phyloP scores from a whole-genome alignment of 768 basidiomycete species.

The Pleurotus salmoneostramineus region DNA sequence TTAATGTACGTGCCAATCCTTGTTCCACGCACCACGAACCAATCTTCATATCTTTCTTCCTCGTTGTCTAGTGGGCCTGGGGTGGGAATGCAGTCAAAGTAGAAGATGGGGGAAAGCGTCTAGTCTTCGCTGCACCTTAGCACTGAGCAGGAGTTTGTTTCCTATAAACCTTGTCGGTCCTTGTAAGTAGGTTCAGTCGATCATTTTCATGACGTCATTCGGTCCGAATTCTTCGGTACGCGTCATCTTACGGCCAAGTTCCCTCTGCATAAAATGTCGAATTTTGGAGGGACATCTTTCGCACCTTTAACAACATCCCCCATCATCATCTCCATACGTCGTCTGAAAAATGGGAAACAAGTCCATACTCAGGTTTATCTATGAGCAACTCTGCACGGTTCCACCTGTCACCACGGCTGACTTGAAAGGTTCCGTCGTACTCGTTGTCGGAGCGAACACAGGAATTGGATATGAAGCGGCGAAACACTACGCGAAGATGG shows the following conservation, averaged over 20 bases:
- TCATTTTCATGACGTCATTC: no score
- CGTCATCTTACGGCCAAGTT: no score
- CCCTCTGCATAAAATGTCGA: no score
- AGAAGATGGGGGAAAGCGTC: neutral
- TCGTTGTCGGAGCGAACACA: constrained; percentile 33
- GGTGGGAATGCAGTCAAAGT: neutral
- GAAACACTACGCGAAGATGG: constrained; percentile 42
- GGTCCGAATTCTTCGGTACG: no score
- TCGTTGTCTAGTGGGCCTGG: neutral
- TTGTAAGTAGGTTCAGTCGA: no score
- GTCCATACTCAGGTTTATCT: neutral
- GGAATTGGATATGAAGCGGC: constrained; percentile 46
- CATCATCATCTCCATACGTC: no score
- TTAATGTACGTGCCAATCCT: neutral
- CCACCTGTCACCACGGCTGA: neutral
- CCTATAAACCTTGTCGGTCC: no score
- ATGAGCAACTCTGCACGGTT: neutral
- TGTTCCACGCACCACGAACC: neutral
- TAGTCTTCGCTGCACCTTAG: neutral
- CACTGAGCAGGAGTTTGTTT: no score
- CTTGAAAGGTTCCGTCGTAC: neutral
- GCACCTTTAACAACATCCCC: no score
- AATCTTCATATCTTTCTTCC: no score
- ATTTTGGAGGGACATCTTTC: no score
- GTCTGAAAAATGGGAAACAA: neutral